Base-by-base conservation (phyloP, 2,329 filamentous ascomycete genomes). In the Metarhizium album region DNA sequence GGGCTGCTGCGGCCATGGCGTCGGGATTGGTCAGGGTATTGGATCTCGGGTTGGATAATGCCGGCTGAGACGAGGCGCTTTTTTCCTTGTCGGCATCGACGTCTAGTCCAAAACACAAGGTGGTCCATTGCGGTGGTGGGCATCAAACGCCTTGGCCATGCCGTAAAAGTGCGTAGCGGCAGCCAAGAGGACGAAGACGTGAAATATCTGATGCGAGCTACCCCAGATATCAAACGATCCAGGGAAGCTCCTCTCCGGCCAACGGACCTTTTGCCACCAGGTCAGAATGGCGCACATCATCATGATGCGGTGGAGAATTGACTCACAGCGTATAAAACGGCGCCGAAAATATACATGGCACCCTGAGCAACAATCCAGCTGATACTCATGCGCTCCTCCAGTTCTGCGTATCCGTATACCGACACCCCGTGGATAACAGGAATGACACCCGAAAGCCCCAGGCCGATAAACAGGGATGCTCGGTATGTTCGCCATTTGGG, bases 141-240 rank as follows among this genome's bases (percentile, higher is more conserved):
- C 84, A 67, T 95, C 87, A 69, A 96, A 95, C 3, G 90, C 90
- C 67, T 82, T 85, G 29, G 87, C 64, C 69, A 97, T 76, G 46
- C 87, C 90, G 48, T 82, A 83, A 53, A 97, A 72, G 72, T 98
- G 93, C 23, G 85, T 79, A 1, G 79, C 77, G 0, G 89, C 91
- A 0, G 93, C 93, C 54, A 90, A 67, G 16, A 97, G 74, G 27
- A 98, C 90, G 56, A 93, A 77, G 38, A 95, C 73, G 70, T 98
- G 93, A 67, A 98, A 98, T 56, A 98, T 86, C 70, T 98, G 93
- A 68, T 98, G 93, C 20, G 89, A 95, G 64, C 84, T 90, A 37
- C 93, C 91, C 79, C 87, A 87, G 48, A 96, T 87, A 68, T 98
- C 93, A 62, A 91, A 96, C 7, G 67, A 73, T 1, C 89, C 87